These are phyloP conservation scores for Cordyceps militaris DNA, from an alignment of 2,329 filamentous ascomycete species.

Conservation along the genomic window DNA sequence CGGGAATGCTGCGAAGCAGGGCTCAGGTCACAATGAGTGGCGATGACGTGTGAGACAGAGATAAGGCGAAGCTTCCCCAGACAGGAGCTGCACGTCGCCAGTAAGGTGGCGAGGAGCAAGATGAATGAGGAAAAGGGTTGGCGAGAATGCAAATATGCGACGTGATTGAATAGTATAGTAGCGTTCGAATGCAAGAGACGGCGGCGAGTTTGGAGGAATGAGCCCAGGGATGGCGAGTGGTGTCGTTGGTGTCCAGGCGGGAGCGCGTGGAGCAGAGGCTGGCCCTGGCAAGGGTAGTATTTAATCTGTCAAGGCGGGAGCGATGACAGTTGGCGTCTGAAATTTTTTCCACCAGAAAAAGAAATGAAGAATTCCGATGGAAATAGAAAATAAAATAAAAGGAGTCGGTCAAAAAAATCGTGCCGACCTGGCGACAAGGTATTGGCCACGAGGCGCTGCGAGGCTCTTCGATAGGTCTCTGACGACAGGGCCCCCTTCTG, in stretches of 20 bases:
- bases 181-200: neutral
- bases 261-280: neutral
- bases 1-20: neutral
- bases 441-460: conserved; percentile 13
- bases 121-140: neutral
- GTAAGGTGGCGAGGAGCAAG: neutral
- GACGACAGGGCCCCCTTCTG: neutral
- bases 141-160: neutral
- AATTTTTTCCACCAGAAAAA: neutral
- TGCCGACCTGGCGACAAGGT: neutral
- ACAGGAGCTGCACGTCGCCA: neutral
- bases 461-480: conserved; percentile 13
- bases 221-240: neutral
- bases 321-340: neutral
- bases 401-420: conserved; percentile 4
- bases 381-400: neutral
- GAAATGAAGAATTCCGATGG: neutral
- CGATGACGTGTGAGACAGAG: conserved; percentile 11
- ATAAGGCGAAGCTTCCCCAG: conserved; percentile 9
- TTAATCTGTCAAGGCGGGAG: conserved; percentile 6
- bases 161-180: neutral
- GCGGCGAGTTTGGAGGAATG: neutral
- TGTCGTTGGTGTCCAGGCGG: neutral
- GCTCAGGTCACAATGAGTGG: neutral
- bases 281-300: conserved; percentile 8